phyloP scores from a whole-genome alignment of 73 alveolate genomes.

The Symbiodinium natans region DNA sequence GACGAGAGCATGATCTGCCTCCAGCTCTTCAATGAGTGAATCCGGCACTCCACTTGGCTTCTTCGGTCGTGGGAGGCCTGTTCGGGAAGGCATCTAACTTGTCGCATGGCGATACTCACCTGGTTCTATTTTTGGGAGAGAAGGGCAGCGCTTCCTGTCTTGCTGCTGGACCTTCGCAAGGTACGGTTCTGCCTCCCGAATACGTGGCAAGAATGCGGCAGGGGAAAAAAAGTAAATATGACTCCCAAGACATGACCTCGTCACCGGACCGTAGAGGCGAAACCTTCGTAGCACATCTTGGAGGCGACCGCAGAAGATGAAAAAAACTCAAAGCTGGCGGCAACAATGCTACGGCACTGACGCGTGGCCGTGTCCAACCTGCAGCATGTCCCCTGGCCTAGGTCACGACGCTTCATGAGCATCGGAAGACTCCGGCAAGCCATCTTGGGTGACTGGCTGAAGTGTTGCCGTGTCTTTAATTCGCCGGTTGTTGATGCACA shows the following conservation, averaged over 20 bases:
- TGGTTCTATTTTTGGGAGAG: no score
- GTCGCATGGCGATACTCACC: background rate
- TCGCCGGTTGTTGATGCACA: background rate
- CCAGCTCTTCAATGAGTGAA: background rate
- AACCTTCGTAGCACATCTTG: background rate
- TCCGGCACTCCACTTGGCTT: background rate
- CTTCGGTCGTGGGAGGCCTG: background rate
- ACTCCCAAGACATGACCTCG: background rate
- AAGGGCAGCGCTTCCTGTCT: background rate
- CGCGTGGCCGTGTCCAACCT: slow-evolving; percentile 63
- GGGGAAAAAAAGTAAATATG: background rate
- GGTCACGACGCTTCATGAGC: background rate
- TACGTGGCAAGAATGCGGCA: no score
- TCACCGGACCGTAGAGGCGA: background rate
- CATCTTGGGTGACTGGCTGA: background rate
- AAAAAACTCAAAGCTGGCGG: no score
- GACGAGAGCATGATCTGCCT: background rate
- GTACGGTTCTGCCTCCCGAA: background rate
- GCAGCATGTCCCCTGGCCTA: slow-evolving; percentile 69
- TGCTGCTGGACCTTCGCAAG: background rate
- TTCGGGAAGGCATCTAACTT: background rate
- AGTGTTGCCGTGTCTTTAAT: background rate
- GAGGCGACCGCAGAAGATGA: no score
- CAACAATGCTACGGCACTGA: background rate
- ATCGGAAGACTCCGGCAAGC: background rate